Base-by-base conservation (phyloP, 805 yeast species). In the Saturnispora hagleri region DNA sequence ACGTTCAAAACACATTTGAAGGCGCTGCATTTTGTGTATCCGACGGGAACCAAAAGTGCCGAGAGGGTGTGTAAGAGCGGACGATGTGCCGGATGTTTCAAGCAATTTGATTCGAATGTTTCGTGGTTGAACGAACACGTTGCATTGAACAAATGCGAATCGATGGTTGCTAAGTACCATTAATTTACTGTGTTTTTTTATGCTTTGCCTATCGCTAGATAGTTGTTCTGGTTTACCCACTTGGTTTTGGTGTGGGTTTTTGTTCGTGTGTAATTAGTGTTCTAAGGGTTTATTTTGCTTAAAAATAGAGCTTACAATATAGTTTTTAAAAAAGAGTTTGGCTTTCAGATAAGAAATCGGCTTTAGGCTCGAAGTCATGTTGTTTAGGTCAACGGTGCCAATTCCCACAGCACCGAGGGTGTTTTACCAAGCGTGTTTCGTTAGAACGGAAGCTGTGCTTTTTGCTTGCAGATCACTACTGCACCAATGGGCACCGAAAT, bases 1-100 rank as follows among this genome's bases (percentile, higher is more conserved):
- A 78, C 84, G 6, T 77, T 75, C 62, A 77, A 77, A 58, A 79
- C 80, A 2, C 84, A 79, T 61, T 68, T 79, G 49, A 78, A 77
- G 58, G 73, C 81, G 8, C 65, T 79, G 51, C 84, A 79, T 61
- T 79, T 79, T 60, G 72, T 72, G 44, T 79, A 78, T 56, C 84
- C 84, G 35, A 70, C 76, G 38, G 83, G 82, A 4, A 75, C 78
- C 13, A 72, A 72, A 55, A 71, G 77, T 4, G 70, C 69, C 52
- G 74, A 73, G 46, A 61, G 83, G 47, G 59, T 66, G 18, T 62
- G 61, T 48, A 64, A 73, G 12, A 62, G 73, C 5, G 83, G 83
- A 12, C 64, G 73, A 43, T 79, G 83, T 62, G 75, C 79, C 22
- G 77, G 79, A 66, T 79, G 83, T 62, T 79, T 76, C 26, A 71